A percentile compares a stretch with the other conserved stretches of the same genome.
These are phyloP conservation scores for Mycena belliarum DNA, from an alignment of 768 basidiomycete genomes.

Conservation along the genomic window DNA sequence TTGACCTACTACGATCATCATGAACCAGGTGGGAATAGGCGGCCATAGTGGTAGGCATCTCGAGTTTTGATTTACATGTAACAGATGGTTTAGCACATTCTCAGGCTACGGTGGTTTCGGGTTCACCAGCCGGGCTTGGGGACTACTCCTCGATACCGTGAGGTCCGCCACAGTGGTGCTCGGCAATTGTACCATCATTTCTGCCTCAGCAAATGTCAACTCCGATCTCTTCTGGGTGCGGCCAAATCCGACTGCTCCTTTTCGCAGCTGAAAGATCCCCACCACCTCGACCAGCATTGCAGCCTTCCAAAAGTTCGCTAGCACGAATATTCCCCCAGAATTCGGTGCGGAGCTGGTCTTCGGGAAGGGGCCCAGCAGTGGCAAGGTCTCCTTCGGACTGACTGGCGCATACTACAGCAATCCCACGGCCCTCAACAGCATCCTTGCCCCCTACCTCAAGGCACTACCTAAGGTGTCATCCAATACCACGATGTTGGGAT, in stretches of 20 bases:
- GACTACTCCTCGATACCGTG: conserved; percentile 51
- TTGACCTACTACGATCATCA: not conserved
- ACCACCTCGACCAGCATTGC: conserved; percentile 33
- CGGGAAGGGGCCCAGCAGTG: conserved; percentile 27
- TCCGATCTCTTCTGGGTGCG: conserved; percentile 55
- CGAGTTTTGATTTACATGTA: no score
- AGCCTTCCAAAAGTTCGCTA: conserved; percentile 37
- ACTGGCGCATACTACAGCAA: conserved; percentile 42
- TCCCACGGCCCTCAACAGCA: conserved; percentile 27
- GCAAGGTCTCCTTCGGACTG: conserved; percentile 32
- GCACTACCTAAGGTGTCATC: conserved; percentile 28
- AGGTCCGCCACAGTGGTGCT: conserved; percentile 42
- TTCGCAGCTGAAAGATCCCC: conserved; percentile 33
- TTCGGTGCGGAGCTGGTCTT: conserved; percentile 38
- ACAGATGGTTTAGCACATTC: not conserved
- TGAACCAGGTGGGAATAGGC: conserved; percentile 40
- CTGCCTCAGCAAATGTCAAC: conserved; percentile 37
- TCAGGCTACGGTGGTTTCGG: conserved; percentile 49
- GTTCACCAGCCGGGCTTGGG: conserved; percentile 50
- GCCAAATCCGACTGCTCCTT: not conserved
- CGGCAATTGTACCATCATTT: conserved; percentile 43
- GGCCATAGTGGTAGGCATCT: conserved; percentile 43
- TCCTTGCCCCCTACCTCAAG: conserved; percentile 35
- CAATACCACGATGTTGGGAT: conserved; percentile 25
- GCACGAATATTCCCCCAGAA: conserved; percentile 34